Evolutionary conservation across 2,329 filamentous ascomycete species (phyloP).

Genomic region (Colletotrichum paranaense): DNA sequence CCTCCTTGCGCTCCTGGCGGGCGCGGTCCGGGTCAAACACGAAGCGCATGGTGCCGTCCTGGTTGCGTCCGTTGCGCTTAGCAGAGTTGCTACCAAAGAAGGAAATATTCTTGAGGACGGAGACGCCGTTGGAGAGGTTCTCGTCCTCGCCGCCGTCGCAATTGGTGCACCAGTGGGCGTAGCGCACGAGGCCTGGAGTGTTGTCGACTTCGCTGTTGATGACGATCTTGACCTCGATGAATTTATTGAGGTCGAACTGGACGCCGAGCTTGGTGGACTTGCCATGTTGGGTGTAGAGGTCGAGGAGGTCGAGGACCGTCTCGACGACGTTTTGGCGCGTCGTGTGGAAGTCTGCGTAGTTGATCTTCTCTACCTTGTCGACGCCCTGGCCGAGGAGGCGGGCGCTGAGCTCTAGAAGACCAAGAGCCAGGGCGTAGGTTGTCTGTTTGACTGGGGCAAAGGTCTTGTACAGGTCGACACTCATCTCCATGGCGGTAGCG

Average conservation of each 20-base stretch:
- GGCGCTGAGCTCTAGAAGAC: slow-evolving; percentile 83
- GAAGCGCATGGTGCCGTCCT: slow-evolving; percentile 86
- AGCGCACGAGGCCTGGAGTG: slow-evolving; percentile 69
- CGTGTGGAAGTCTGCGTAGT: slow-evolving; percentile 59
- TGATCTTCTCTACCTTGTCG: slow-evolving; percentile 61
- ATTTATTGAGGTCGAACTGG: slow-evolving; percentile 78
- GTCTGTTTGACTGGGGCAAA: slow-evolving; percentile 92
- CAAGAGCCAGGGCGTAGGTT: slow-evolving; percentile 85
- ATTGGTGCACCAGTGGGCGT: slow-evolving; percentile 68
- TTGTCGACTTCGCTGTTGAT: slow-evolving; percentile 85
- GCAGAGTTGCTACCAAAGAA: slow-evolving; percentile 47
- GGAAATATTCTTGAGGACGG: slow-evolving; percentile 52
- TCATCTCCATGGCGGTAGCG: slow-evolving; percentile 81
- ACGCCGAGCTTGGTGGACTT: slow-evolving; percentile 79
- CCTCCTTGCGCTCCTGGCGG: slow-evolving; percentile 74
- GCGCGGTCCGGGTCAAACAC: slow-evolving; percentile 86
- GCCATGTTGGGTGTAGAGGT: slow-evolving; percentile 90
- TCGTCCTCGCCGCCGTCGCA: slow-evolving; percentile 57
- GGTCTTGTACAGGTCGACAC: slow-evolving; percentile 91
- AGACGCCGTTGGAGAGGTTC: slow-evolving; percentile 48
- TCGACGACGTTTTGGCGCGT: slow-evolving; percentile 69
- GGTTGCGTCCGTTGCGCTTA: slow-evolving; percentile 58
- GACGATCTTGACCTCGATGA: slow-evolving; percentile 87
- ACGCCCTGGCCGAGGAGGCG: slow-evolving; percentile 71
- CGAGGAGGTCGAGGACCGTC: slow-evolving; percentile 88